Evolutionary conservation across 208 protist genomes (phyloP).

Genomic region (Angomonas ambiguus): DNA sequence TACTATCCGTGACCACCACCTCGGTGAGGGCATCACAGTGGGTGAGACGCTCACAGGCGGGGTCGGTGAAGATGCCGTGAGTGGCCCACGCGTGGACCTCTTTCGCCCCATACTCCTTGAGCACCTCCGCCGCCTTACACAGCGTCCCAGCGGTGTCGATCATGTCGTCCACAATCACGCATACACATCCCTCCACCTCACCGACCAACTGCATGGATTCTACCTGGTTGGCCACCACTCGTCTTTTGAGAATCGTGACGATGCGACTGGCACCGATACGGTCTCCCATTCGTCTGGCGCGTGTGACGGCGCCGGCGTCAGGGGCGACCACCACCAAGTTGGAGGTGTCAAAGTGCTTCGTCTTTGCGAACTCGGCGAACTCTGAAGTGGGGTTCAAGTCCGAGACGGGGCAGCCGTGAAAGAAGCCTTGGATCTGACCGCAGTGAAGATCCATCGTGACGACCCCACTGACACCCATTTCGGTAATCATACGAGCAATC

Average conservation of each 20-base stretch:
- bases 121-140: slow-evolving; percentile 85
- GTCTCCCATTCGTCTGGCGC: slow-evolving; percentile 88
- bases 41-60: slow-evolving; percentile 87
- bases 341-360: slow-evolving; percentile 66
- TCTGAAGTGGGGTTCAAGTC: slow-evolving; percentile 86
- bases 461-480: slow-evolving; percentile 88
- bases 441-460: slow-evolving; percentile 93
- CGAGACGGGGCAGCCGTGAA: slow-evolving; percentile 89
- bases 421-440: slow-evolving; percentile 96
- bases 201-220: slow-evolving; percentile 93
- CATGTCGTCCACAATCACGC: slow-evolving; percentile 96
- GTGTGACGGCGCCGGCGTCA: slow-evolving; percentile 94
- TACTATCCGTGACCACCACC: slow-evolving; percentile 92
- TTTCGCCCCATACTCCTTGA: slow-evolving; percentile 89
- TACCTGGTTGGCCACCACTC: slow-evolving; percentile 72
- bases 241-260: slow-evolving; percentile 95
- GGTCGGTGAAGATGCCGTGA: slow-evolving; percentile 91
- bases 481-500: slow-evolving; percentile 90
- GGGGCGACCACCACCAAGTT: slow-evolving; percentile 92
- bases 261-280: slow-evolving; percentile 83
- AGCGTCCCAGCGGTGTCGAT: slow-evolving; percentile 95
- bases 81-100: slow-evolving; percentile 91
- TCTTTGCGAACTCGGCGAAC: slow-evolving; percentile 61
- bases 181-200: slow-evolving; percentile 89
- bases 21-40: slow-evolving; percentile 77